Evolutionary conservation across 169 alveolate genomes (phyloP).

Genomic region (Plasmodium vinckei): DNA sequence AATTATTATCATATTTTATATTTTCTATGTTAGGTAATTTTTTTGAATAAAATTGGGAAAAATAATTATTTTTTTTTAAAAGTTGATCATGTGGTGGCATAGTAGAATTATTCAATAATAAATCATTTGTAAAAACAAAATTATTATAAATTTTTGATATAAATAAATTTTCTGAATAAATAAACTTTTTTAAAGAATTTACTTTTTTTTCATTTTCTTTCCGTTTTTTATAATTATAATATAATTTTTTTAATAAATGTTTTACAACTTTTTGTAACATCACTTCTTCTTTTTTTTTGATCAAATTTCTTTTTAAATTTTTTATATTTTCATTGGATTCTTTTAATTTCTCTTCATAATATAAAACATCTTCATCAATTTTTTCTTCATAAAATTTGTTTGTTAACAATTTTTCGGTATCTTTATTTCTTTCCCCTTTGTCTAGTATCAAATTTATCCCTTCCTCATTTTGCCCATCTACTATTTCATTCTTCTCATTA

Average conservation of each 20-base stretch:
- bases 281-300: constrained; percentile 13
- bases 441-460: not conserved
- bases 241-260: constrained; percentile 15
- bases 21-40: too few relatives aligned
- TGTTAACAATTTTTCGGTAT: not conserved
- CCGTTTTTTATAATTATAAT: constrained; percentile 44
- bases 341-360: constrained; percentile 42
- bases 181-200: constrained; percentile 54
- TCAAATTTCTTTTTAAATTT: constrained; percentile 18
- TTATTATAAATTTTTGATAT: constrained; percentile 44
- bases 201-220: constrained; percentile 59
- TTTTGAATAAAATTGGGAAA: constrained; percentile 10
- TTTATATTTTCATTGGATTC: constrained; percentile 26
- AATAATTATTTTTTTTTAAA: constrained; percentile 1
- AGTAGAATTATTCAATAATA: not conserved
- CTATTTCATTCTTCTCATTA: not conserved
- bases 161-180: constrained; percentile 59
- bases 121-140: constrained; percentile 17
- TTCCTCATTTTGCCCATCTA: not conserved
- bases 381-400: constrained; percentile 14
- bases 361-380: constrained; percentile 46
- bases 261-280: constrained; percentile 42
- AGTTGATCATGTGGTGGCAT: not conserved
- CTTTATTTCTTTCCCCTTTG: not conserved
- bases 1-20: too few relatives aligned